A percentile compares a stretch with the other conserved stretches of the same genome.
Conservation (phyloP, 805 yeast genomes). For the Candida schatavii region DNA sequence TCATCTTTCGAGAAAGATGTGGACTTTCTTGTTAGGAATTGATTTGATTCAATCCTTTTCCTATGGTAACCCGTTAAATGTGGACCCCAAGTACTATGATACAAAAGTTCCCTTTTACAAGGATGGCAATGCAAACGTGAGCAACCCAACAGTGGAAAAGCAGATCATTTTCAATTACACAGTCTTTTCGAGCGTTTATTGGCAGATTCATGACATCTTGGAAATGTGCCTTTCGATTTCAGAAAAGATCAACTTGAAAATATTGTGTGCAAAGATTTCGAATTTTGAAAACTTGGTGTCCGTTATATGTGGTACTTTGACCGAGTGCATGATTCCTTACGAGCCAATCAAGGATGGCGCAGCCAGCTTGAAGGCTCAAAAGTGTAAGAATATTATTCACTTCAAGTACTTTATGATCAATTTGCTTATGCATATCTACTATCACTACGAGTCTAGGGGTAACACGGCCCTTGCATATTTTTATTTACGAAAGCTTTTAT, state of each 20-base stretch:
- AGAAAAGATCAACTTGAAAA: slow-evolving; percentile 14
- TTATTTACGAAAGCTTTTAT: slow-evolving; percentile 28
- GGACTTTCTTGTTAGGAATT: slow-evolving; percentile 29
- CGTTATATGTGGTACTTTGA: slow-evolving; percentile 1
- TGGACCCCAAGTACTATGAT: slow-evolving; percentile 28
- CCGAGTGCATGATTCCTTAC: slow-evolving; percentile 12
- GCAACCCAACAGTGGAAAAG: slow-evolving; percentile 35
- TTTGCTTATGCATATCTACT: slow-evolving; percentile 30
- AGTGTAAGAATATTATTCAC: slow-evolving; percentile 26
- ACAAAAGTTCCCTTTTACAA: slow-evolving; percentile 25
- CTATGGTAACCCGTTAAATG: slow-evolving; percentile 32
- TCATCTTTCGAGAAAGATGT: slow-evolving; percentile 34
- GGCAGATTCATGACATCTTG: slow-evolving; percentile 25
- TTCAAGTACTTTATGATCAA: slow-evolving; percentile 26
- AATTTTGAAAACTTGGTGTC: slow-evolving; percentile 14
- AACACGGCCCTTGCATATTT: slow-evolving; percentile 29
- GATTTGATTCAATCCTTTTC: slow-evolving; percentile 30
- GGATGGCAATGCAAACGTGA: slow-evolving; percentile 35
- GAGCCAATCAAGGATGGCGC: slow-evolving; percentile 13
- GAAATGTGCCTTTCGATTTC: slow-evolving; percentile 19
- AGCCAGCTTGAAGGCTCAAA: slow-evolving; percentile 22
- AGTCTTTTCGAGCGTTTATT: slow-evolving; percentile 26
- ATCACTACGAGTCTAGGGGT: slow-evolving; percentile 35
- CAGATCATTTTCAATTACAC: slow-evolving; percentile 29
- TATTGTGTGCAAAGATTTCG: slow-evolving; percentile 29